These are phyloP conservation scores for Podaxis rugospora DNA, from an alignment of 768 basidiomycete species.

Conservation along the genomic window DNA sequence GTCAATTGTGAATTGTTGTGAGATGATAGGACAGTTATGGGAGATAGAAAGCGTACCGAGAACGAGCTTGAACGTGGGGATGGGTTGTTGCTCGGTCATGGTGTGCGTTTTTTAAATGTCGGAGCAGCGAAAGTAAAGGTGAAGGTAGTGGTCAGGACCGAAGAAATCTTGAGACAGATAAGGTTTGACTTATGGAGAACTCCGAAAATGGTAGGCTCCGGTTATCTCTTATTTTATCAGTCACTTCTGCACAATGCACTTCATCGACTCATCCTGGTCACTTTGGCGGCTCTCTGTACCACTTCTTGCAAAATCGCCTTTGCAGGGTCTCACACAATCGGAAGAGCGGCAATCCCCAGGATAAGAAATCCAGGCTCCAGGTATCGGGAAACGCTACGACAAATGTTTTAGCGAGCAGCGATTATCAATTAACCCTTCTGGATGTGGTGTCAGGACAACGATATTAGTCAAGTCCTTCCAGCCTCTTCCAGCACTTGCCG, in stretches of 20 bases:
- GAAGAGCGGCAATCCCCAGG: not conserved
- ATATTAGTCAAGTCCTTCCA: not conserved
- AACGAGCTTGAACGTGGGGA: slow-evolving; percentile 98
- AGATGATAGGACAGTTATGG: slow-evolving; percentile 10
- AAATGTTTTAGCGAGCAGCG: not conserved
- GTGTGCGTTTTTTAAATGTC: slow-evolving; percentile 11
- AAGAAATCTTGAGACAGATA: slow-evolving; percentile 34
- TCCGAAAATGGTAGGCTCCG: slow-evolving; percentile 27
- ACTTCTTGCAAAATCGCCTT: not conserved
- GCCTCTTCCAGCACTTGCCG: not conserved
- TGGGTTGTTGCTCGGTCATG: slow-evolving; percentile 37
- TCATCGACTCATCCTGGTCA: not conserved
- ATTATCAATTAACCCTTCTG: not conserved
- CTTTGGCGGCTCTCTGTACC: not conserved
- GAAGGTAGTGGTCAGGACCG: slow-evolving; percentile 29
- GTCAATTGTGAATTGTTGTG: slow-evolving; percentile 20
- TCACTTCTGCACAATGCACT: not conserved
- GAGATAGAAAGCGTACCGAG: slow-evolving; percentile 61
- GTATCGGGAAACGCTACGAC: no score
- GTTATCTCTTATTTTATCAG: slow-evolving; percentile 5
- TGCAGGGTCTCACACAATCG: not conserved
- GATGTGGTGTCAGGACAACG: not conserved
- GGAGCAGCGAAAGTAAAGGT: slow-evolving; percentile 21
- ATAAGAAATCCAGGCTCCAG: not conserved
- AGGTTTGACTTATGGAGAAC: slow-evolving; percentile 36